Evolutionary conservation across 2,329 filamentous ascomycete genomes (phyloP).

Genomic region (Fusarium paranaense): DNA sequence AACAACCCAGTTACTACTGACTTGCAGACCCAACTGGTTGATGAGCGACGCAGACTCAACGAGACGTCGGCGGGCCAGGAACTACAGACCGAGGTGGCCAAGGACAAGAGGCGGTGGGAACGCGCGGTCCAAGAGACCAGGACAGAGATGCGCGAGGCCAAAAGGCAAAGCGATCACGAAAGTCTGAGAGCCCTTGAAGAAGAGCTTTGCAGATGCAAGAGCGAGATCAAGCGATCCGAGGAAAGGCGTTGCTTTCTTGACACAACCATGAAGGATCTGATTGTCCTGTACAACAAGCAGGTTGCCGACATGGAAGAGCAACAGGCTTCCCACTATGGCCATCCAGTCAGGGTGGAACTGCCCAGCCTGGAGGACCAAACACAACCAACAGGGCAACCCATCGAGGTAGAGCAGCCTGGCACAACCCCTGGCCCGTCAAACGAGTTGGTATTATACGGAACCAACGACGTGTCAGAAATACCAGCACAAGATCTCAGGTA

Average conservation of each 20-base stretch:
- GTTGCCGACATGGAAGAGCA: not conserved
- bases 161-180: not conserved
- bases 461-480: not conserved
- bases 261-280: not conserved
- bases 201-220: not conserved
- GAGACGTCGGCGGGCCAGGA: not conserved
- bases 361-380: not conserved
- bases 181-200: not conserved
- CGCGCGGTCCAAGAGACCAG: not conserved
- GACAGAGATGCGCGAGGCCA: not conserved
- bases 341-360: not conserved
- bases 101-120: too few species aligned
- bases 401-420: not conserved
- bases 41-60: not conserved
- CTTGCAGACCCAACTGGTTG: not conserved
- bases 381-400: not conserved
- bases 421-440: not conserved
- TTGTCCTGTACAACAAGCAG: not conserved
- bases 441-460: not conserved
- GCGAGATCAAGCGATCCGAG: not conserved
- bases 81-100: too few species aligned
- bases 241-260: not conserved
- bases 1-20: not conserved
- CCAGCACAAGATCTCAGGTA: not conserved
- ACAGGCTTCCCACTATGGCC: not conserved